Percentiles rank a stretch among this genome's conserved stretches.
These are phyloP conservation scores for Botryosphaeria agaves DNA, from an alignment of 2,329 filamentous ascomycete species.

Conservation along the genomic window DNA sequence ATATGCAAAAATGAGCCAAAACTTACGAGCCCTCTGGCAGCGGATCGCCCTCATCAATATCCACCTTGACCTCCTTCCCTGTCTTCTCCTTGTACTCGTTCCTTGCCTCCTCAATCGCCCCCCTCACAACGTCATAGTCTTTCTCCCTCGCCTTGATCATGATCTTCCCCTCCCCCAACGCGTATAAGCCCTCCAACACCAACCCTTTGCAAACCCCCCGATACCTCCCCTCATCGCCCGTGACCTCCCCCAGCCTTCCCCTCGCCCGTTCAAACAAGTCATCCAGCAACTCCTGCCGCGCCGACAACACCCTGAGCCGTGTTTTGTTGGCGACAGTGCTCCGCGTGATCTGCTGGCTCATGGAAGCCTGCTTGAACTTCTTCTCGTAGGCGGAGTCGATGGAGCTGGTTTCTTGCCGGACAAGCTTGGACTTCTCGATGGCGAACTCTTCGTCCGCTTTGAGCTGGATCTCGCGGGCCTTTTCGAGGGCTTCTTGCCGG, in stretches of 20 bases:
- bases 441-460: constrained; percentile 98
- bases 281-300: constrained; percentile 82
- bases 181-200: constrained; percentile 79
- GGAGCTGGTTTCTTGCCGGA: constrained; percentile 80
- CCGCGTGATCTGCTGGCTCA: constrained; percentile 97
- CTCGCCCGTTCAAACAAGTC: constrained; percentile 69
- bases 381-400: constrained; percentile 93
- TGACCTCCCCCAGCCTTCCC: constrained; percentile 48
- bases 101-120: constrained; percentile 58
- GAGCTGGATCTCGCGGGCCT: constrained; percentile 91
- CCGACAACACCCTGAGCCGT: constrained; percentile 69
- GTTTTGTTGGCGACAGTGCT: constrained; percentile 96
- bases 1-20: constrained; percentile 1
- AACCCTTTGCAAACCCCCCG: constrained; percentile 59
- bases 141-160: constrained; percentile 59
- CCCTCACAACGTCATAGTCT: constrained; percentile 59
- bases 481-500: constrained; percentile 93
- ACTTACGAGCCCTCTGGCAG: constrained; percentile 73
- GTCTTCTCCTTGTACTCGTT: constrained; percentile 71
- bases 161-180: constrained; percentile 65
- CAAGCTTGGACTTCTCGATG: constrained; percentile 97
- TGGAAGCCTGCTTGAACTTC: constrained; percentile 97
- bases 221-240: constrained; percentile 59
- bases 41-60: constrained; percentile 61
- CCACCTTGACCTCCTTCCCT: constrained; percentile 50